Base-by-base conservation (phyloP, 2,329 filamentous ascomycete genomes). In the Sclerotinia glacialis region DNA sequence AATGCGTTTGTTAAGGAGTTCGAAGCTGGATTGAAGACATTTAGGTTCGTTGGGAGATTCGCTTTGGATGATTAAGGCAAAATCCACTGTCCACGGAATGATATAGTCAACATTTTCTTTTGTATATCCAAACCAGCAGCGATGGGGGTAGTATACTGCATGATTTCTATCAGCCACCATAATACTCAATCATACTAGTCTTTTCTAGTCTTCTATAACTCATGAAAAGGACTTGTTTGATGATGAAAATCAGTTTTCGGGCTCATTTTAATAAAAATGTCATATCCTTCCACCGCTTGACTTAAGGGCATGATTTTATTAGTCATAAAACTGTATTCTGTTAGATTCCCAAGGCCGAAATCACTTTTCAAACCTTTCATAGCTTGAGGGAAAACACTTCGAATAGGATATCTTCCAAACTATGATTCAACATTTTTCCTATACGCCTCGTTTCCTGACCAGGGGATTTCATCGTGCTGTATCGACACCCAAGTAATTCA, bases 381-480 rank as follows among this genome's bases (percentile, higher is more conserved):
- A 12, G 90, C 87, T 67, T 89, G 82, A 16, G 83, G 79, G 72
- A 91, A 91, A 67, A 92, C 85, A 84, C 86, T 88, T 65, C 89
- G 83, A 18, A 93, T 90, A 3, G 90, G 90, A 74, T 89, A 93
- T 65, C 90, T 82, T 6, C 90, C 90, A 87, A 92, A 92, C 83
- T 69, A 80, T 81, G 92, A 72, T 54, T 83, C 86, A 68, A 93
- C 72, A 70, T 93, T 93, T 78, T 93, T 93, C 59, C 85, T 78
- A 73, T 87, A 88, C 9, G 84, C 89, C 67, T 91, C 85, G 66
- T 80, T 83, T 16, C 86, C 89, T 64, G 79, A 82, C 83, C 87
- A 91, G 11, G 78, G 75, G 74, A 90, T 87, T 81, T 90, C 88
- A 42, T 87, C 69, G 90, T 68, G 61, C 4, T n/a, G n/a, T n/a